Evolutionary conservation across 192 early-diverging fungal species (phyloP).

Genomic region (Entrophospora sp.): DNA sequence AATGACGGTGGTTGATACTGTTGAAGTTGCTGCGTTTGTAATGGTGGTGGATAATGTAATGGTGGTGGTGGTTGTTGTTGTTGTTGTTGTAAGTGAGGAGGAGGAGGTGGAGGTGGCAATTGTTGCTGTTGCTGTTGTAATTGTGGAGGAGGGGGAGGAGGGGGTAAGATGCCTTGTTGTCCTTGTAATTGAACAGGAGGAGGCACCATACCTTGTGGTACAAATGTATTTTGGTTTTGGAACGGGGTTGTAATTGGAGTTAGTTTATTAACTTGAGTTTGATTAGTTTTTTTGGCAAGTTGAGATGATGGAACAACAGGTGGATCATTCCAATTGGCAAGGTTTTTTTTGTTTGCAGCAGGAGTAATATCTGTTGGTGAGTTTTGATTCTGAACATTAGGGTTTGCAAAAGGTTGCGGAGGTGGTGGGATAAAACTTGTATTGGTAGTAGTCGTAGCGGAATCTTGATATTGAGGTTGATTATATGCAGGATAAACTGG

Average conservation of each 20-base stretch:
- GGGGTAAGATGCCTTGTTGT: constrained; percentile 15
- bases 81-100: constrained; percentile 15
- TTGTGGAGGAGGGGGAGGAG: constrained; percentile 20
- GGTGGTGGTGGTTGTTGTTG: background rate
- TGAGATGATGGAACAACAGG: constrained; percentile 30
- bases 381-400: constrained; percentile 25
- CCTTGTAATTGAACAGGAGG: constrained; percentile 24
- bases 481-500: constrained; percentile 10
- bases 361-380: constrained; percentile 25
- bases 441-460: too few species aligned
- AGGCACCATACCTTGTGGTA: constrained; percentile 1
- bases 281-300: constrained; percentile 21
- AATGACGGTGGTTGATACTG: constrained; percentile 24
- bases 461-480: constrained; percentile 17
- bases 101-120: constrained; percentile 24
- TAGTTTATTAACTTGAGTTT: constrained; percentile 18
- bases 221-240: constrained; percentile 30
- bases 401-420: constrained; percentile 24
- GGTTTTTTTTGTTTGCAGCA: constrained; percentile 35
- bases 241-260: constrained; percentile 31
- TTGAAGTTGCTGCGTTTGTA: constrained; percentile 27
- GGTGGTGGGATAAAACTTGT: constrained; percentile 25
- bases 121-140: background rate
- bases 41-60: constrained; percentile 9
- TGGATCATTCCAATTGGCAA: constrained; percentile 52